Evolutionary conservation across 495 filamentous ascomycete species (phyloP), one percentile per base, ranked within the genome.

Genomic region (Penicillium goetzii): DNA sequence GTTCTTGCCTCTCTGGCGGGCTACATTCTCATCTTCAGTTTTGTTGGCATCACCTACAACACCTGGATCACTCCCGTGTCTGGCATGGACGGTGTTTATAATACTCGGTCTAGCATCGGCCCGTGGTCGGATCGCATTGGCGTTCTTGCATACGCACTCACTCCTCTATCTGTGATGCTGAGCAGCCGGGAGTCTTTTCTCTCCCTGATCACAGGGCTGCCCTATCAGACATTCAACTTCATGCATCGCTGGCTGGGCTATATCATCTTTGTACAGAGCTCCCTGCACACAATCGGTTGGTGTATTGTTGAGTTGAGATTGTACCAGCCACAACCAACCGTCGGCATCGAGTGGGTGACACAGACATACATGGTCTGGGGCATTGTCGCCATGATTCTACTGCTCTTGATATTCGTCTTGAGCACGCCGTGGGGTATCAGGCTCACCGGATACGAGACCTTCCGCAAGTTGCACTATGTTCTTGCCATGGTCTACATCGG

Each of bases 141-240:
- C 10, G 80, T 84, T 14, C 69, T 89, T 0, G 88, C 88, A 5
- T 91, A 86, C 67, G 88, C 86, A 8, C 81, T 90, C 7, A 88
- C 86, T 1, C 87, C 87, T 1, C 78, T 90, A 0, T 84, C 85
- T 2, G 71, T 90, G 36, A 71, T 88, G 11, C 76, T 90, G 15
- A 81, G 81, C 34, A 85, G 75, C 53, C 79, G 86, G 6, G 88
- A 90, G 57, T 86, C 82, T 0, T 73, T 90, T 3, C 82, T 90
- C 4, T 85, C 81, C 1, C 60, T 88, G 30, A 60, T 88, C 49
- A 90, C 86, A 0, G 87, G 89, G 7, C 72, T 90, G 4, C 86
- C 88, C 0, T 89, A 90, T 65, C 85, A 89, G 60, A 82, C 80
- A 56, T 90, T 90, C 76, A 85, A 88, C 74, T 90, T 90, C 71